Conservation (phyloP, 768 basidiomycete genomes). For the Pleurotus tuoliensis region DNA sequence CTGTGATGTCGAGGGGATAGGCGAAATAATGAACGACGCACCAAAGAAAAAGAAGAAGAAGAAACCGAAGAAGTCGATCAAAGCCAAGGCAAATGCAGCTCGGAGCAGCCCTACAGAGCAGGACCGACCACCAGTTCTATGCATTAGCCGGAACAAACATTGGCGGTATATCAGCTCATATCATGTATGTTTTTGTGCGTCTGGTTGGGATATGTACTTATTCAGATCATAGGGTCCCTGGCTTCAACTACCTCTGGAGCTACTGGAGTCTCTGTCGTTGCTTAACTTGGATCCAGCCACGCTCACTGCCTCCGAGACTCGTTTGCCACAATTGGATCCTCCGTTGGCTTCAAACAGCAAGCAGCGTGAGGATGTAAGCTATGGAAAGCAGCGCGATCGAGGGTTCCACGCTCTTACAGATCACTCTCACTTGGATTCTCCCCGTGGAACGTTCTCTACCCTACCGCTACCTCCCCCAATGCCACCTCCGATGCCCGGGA, state of each 20-base stretch:
- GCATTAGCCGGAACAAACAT: conserved; percentile 91
- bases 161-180: conserved; percentile 93
- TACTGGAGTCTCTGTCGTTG: conserved; percentile 76
- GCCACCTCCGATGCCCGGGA: conserved; percentile 55
- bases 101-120: conserved; percentile 28
- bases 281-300: conserved; percentile 77
- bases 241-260: conserved; percentile 84
- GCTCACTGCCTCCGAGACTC: conserved; percentile 43
- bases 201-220: conserved; percentile 2
- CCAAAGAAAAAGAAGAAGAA: conserved; percentile 72
- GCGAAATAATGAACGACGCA: conserved; percentile 16
- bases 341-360: neutral
- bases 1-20: conserved; percentile 20
- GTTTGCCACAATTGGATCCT: conserved; percentile 21
- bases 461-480: conserved; percentile 43
- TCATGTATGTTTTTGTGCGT: conserved; percentile 53
- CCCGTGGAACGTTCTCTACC: conserved; percentile 29
- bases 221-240: conserved; percentile 69
- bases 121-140: conserved; percentile 63
- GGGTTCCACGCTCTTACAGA: conserved; percentile 39
- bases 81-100: conserved; percentile 37
- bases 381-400: conserved; percentile 41
- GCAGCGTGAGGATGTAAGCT: conserved; percentile 5
- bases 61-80: conserved; percentile 53
- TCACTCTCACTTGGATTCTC: conserved; percentile 43